These are phyloP conservation scores for Rhododendron molle DNA, from an alignment of 148 eudicot genomes.

Conservation along the genomic window DNA sequence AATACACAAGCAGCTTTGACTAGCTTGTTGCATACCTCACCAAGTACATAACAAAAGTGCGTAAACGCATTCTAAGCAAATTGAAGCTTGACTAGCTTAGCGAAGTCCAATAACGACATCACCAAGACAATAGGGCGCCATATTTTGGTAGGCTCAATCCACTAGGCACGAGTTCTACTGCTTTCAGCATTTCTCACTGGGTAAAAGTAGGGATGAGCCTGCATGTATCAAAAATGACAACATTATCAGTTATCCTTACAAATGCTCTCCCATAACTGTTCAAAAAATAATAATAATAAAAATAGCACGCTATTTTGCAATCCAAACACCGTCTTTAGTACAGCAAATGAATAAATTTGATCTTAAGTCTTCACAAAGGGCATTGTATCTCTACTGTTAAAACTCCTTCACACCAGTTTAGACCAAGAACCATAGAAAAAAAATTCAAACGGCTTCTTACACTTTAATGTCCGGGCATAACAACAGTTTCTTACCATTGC, in stretches of 20 bases:
- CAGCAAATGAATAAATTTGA: background rate
- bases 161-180: conserved; percentile 69
- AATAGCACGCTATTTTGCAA: background rate
- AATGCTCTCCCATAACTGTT: too few relatives aligned
- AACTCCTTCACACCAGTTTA: background rate
- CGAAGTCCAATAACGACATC: background rate
- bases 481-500: conserved; percentile 60
- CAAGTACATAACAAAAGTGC: background rate
- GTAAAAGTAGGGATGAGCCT: conserved; percentile 92
- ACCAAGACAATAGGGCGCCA: background rate
- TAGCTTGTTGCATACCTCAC: background rate
- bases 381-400: background rate
- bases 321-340: background rate
- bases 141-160: background rate
- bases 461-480: too few relatives aligned
- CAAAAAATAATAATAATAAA: too few relatives aligned
- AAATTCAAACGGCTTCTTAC: too few relatives aligned
- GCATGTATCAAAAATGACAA: conserved; percentile 26
- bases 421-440: background rate
- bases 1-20: background rate
- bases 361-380: background rate
- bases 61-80: conserved; percentile 4
- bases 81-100: background rate
- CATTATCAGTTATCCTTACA: background rate
- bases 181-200: conserved; percentile 86